Conservation (phyloP, 2,329 filamentous ascomycete genomes). For the Coniella vitis region DNA sequence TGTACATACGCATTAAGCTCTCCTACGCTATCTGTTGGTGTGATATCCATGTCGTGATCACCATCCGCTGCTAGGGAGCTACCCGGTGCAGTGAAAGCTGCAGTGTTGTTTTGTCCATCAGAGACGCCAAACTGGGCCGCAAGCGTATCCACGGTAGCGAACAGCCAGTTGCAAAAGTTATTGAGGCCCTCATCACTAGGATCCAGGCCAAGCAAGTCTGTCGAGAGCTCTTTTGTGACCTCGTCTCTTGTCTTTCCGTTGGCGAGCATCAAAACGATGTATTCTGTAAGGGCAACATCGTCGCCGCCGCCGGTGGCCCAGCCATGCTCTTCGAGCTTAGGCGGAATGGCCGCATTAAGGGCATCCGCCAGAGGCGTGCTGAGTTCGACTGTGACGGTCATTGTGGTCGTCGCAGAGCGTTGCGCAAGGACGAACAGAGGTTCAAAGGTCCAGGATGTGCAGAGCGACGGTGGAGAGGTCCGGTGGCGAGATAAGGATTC, state of each 20-base stretch:
- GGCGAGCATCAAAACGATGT: conserved; percentile 93
- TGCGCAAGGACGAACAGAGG: background rate
- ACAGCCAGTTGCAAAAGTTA: conserved; percentile 90
- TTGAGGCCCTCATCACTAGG: conserved; percentile 76
- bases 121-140: conserved; percentile 55
- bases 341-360: conserved; percentile 74
- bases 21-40: conserved; percentile 36
- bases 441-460: background rate
- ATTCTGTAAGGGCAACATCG: conserved; percentile 83
- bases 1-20: conserved; percentile 53
- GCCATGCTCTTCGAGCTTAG: conserved; percentile 86
- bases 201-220: conserved; percentile 74
- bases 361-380: conserved; percentile 80
- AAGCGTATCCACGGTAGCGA: conserved; percentile 69
- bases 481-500: background rate
- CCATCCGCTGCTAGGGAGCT: conserved; percentile 24
- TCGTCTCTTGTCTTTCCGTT: conserved; percentile 91
- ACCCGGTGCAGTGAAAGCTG: conserved; percentile 29
- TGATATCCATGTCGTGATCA: conserved; percentile 68
- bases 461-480: background rate
- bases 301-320: conserved; percentile 76
- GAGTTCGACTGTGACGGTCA: conserved; percentile 71
- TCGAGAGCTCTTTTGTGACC: conserved; percentile 80
- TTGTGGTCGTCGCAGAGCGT: conserved; percentile 35
- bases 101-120: conserved; percentile 25